These are phyloP conservation scores for Xylaria sp. DNA, from an alignment of 2,329 filamentous ascomycete genomes.

Conservation along the genomic window DNA sequence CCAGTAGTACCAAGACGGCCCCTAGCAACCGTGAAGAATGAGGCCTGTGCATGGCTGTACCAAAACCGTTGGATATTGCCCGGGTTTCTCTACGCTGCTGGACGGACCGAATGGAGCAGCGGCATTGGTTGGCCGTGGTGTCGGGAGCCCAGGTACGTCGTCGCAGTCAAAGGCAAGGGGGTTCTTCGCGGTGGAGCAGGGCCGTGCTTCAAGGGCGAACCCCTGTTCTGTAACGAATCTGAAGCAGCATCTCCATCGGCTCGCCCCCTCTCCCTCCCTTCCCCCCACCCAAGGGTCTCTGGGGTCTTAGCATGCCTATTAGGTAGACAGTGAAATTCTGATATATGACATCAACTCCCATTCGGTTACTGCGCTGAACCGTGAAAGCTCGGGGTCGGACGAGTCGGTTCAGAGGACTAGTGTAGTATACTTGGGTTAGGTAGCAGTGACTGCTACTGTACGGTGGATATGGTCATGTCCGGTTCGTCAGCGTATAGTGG, in stretches of 20 bases:
- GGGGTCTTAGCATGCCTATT: conserved; percentile 17
- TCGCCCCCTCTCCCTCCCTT: conserved; percentile 2
- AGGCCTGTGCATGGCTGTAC: conserved; percentile 20
- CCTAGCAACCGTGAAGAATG: conserved; percentile 2
- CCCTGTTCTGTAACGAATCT: conserved; percentile 49
- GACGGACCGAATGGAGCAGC: conserved; percentile 14
- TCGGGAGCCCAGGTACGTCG: conserved; percentile 22
- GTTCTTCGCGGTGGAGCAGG: conserved; percentile 40
- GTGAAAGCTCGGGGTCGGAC: neutral
- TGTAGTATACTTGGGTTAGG: neutral
- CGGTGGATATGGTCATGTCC: neutral
- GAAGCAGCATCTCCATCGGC: conserved; percentile 41
- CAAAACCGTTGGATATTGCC: conserved; percentile 7
- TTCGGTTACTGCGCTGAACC: neutral
- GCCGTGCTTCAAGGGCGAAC: conserved; percentile 30
- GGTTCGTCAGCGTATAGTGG: neutral
- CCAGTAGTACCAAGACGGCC: neutral
- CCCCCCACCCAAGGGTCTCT: neutral
- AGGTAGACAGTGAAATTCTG: neutral
- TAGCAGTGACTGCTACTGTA: neutral
- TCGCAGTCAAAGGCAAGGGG: conserved; percentile 33
- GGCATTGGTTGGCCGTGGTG: conserved; percentile 31
- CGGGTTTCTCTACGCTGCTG: conserved; percentile 7
- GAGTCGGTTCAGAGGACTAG: neutral
- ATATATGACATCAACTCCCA: conserved; percentile 25